Conservation (phyloP, 164 flowering plant genomes). For the Magnolia kwangsiensis region DNA sequence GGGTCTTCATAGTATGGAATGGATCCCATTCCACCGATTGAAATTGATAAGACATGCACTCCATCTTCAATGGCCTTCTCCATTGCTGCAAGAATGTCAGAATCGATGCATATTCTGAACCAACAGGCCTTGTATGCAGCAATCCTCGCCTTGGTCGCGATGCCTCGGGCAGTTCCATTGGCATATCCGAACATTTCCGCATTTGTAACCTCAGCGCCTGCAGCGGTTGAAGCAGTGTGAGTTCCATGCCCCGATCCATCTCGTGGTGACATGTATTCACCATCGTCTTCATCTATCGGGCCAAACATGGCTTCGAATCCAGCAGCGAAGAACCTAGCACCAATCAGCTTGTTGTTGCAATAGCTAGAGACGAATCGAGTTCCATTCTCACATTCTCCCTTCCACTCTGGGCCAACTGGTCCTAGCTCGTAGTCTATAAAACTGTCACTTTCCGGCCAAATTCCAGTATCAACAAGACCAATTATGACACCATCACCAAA, state of each 20-base stretch:
- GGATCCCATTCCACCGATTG: not conserved
- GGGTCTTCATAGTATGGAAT: not conserved
- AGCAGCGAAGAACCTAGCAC: slow-evolving; percentile 1
- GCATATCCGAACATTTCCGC: slow-evolving; percentile 5
- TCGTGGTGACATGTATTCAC: slow-evolving; percentile 4
- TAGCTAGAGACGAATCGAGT: not conserved
- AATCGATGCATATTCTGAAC: not conserved
- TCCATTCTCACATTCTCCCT: slow-evolving; percentile 6
- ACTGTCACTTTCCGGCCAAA: slow-evolving; percentile 10
- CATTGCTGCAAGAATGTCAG: slow-evolving; percentile 8
- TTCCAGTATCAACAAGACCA: slow-evolving; percentile 7
- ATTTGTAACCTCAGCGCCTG: not conserved
- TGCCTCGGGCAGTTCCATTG: slow-evolving; percentile 1
- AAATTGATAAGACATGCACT: slow-evolving; percentile 10
- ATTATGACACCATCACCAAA: not conserved
- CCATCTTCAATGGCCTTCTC: slow-evolving; percentile 13
- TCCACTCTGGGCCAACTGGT: slow-evolving; percentile 7
- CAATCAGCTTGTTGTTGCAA: slow-evolving; percentile 14
- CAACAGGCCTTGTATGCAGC: slow-evolving; percentile 9
- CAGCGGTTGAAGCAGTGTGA: slow-evolving; percentile 13
- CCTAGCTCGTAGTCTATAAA: slow-evolving; percentile 2
- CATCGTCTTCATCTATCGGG: not conserved
- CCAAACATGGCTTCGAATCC: not conserved
- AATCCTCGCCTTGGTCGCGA: slow-evolving; percentile 6
- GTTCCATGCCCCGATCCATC: slow-evolving; percentile 13